Evolutionary conservation across 306 rosid species (phyloP).

Genomic region (Prunus persica): Prunus_persica_NCBIv2 NC_034010.1:21054501-21055000

Average conservation of each 20-base stretch:
- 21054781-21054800: not conserved
- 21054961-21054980: no score
- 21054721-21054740: not conserved
- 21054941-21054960: no score
- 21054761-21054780: not conserved
- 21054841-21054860: not conserved
- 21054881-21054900: no score
- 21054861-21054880: not conserved
- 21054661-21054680: not conserved
- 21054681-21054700: not conserved
- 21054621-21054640: not conserved
- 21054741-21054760: not conserved
- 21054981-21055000: no score
- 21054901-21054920: no score
- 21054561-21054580: not conserved
- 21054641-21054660: not conserved
- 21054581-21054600: not conserved
- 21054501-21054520: slow-evolving; percentile 52
- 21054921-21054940: no score
- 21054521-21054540: slow-evolving; percentile 31
- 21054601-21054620: slow-evolving; percentile 9
- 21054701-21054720: not conserved
- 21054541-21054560: slow-evolving; percentile 29
- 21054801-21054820: not conserved
- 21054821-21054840: not conserved